Evolutionary conservation across 805 yeast species (phyloP).

Genomic region (Schwanniomyces vanrijiae): DNA sequence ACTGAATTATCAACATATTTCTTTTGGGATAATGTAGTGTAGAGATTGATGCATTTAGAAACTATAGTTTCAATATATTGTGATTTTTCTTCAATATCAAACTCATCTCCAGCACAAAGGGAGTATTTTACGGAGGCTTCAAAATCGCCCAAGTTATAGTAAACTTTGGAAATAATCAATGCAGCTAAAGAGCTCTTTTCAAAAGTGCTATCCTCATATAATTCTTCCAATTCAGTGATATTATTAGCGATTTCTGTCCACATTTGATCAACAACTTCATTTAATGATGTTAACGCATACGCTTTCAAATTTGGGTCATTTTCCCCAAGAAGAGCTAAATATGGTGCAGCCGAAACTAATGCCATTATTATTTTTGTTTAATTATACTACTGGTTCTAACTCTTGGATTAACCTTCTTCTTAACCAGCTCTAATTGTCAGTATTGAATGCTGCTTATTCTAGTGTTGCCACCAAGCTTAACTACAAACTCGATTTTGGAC

Average conservation of each 20-base stretch:
- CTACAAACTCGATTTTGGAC: not conserved
- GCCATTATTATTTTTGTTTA: conserved; percentile 40
- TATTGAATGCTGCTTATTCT: not conserved
- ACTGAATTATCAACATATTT: conserved; percentile 22
- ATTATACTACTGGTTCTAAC: not conserved
- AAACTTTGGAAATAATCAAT: conserved; percentile 83
- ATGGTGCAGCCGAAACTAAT: conserved; percentile 85
- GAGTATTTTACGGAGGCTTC: conserved; percentile 89
- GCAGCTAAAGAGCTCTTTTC: conserved; percentile 84
- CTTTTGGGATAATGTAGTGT: conserved; percentile 63
- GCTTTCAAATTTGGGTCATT: conserved; percentile 73
- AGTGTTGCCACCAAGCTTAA: conserved; percentile 4
- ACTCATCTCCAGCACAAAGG: conserved; percentile 76
- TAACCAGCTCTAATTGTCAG: not conserved
- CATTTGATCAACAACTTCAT: conserved; percentile 79
- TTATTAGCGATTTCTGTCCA: conserved; percentile 98
- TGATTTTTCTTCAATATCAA: conserved; percentile 71
- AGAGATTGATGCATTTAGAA: conserved; percentile 85
- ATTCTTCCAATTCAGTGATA: conserved; percentile 83
- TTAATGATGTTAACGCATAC: conserved; percentile 81
- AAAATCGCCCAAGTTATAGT: conserved; percentile 90
- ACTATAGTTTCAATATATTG: conserved; percentile 93
- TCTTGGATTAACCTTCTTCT: not conserved
- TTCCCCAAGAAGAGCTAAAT: conserved; percentile 85
- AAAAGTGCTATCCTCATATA: conserved; percentile 82